Base-by-base conservation (phyloP, 176 grass and related monocot genomes). In the Zizania latifolia region DNA sequence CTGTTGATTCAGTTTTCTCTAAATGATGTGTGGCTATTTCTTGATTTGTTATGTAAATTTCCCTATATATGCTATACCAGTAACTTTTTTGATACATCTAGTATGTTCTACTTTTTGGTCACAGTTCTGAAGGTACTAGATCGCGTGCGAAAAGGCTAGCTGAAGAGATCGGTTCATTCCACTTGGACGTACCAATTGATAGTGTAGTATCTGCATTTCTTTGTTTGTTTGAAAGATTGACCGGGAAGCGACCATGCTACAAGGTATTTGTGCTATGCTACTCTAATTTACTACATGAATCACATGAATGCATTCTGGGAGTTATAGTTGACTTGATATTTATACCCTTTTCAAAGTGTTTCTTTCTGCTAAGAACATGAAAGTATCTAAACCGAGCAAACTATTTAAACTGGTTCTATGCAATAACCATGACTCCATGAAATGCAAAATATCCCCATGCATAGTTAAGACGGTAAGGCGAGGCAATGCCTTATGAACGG, bases 61-160 rank as follows among this genome's bases (percentile, higher is more conserved):
- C 17, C 34, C 6, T 74, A 48, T 38, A 4, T 48, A 8, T 62
- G 10, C 38, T 54, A 41, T 29, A 36, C 4, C 22, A 71, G 74
- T 70, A 48, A 41, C n/a, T 75, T 86, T 68, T 11, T 54, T 65
- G 19, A 13, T 58, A 8, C 31, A 75, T 40, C 21, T 23, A 37
- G 44, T 71, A 71, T 70, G 22, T 65, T 87, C 14, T 45, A 77
- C 65, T 38, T 17, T 24, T 63, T 78, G 70, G 53, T 37, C 53
- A 75, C 83, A 98, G 94, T 86, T 98, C 94, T 24, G 81, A 94
- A 78, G 91, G 70, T 73, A 98, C 94, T 65, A 87, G 78, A 89
- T 98, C 86, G 67, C 90, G 94, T 68, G 94, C 94, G 57, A 92
- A 89, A 87, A 84, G 58, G 57, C 78, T 98, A 69, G 77, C 91